Percentiles rank a stretch among this genome's conserved stretches.
Evolutionary conservation across 2,329 filamentous ascomycete species (phyloP).

Genomic region (Sclerotinia trifoliorum): DNA sequence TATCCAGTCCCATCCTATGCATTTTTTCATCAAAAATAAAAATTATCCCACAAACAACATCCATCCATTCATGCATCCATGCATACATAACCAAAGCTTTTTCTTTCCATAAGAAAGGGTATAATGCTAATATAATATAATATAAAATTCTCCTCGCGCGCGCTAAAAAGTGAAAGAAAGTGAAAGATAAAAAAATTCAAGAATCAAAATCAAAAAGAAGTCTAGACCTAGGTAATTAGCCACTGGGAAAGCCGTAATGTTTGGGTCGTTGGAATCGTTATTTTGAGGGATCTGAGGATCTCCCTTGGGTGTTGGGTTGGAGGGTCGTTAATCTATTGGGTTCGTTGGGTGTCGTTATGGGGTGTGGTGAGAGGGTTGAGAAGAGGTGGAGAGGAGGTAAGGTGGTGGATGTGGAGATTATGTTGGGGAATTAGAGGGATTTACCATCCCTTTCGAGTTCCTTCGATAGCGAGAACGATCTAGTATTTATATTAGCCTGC

Average conservation of each 20-base stretch:
- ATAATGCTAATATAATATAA: slow-evolving; percentile 21
- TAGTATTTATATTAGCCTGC: slow-evolving; percentile 23
- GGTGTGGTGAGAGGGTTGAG: background rate
- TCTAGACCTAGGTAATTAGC: background rate
- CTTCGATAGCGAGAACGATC: slow-evolving; percentile 36
- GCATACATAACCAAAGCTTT: slow-evolving; percentile 2
- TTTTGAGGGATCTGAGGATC: background rate
- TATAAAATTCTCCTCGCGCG: background rate
- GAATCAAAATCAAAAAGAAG: background rate
- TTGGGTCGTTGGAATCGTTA: slow-evolving; percentile 10
- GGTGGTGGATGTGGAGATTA: background rate
- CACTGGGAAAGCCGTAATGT: background rate
- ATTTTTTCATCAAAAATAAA: slow-evolving; percentile 12
- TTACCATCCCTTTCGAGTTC: slow-evolving; percentile 32
- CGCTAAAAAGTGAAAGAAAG: background rate
- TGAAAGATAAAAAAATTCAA: too few relatives aligned
- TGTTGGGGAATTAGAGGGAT: background rate
- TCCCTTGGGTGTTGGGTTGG: too few relatives aligned
- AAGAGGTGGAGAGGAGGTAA: background rate
- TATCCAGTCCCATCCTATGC: slow-evolving; percentile 3
- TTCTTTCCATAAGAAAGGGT: slow-evolving; percentile 23
- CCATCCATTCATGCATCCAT: background rate
- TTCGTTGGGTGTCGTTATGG: background rate
- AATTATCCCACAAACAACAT: slow-evolving; percentile 11
- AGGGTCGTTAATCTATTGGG: background rate